Evolutionary conservation across 2,329 filamentous ascomycete genomes (phyloP).

Genomic region (Thermothelomyces thermophilus): DNA sequence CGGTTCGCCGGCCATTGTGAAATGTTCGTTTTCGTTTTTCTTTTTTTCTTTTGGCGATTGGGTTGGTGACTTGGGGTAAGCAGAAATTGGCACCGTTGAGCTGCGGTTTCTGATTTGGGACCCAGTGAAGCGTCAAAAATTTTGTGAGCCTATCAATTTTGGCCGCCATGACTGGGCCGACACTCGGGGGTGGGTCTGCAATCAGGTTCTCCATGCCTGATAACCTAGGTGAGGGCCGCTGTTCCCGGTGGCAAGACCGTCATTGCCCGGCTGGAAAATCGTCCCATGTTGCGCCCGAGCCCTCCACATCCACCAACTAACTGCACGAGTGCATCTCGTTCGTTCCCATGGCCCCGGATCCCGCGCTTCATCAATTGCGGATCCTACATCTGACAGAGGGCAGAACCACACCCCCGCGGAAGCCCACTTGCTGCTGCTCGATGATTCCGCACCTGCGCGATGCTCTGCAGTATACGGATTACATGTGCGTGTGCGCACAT

Average conservation of each 20-base stretch:
- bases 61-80: constrained; percentile 4
- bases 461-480: too few species aligned
- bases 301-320: neutral
- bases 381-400: neutral
- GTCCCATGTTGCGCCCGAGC: neutral
- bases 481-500: too few species aligned
- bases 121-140: constrained; percentile 7
- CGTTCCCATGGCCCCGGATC: neutral
- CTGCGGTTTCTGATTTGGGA: constrained; percentile 6
- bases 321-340: neutral
- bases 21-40: neutral
- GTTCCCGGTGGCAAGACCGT: neutral
- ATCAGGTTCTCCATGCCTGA: constrained; percentile 10
- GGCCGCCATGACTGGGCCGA: neutral
- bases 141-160: constrained; percentile 18
- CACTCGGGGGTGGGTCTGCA: constrained; percentile 10
- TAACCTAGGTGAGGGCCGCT: constrained; percentile 9
- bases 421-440: too few species aligned
- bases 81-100: neutral
- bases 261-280: neutral
- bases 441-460: too few species aligned
- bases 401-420: neutral
- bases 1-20: constrained; percentile 17
- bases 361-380: too few species aligned
- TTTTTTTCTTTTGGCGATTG: neutral